phyloP scores from a whole-genome alignment of 139 green algal genomes.

The Nannochloris sp. region DNA sequence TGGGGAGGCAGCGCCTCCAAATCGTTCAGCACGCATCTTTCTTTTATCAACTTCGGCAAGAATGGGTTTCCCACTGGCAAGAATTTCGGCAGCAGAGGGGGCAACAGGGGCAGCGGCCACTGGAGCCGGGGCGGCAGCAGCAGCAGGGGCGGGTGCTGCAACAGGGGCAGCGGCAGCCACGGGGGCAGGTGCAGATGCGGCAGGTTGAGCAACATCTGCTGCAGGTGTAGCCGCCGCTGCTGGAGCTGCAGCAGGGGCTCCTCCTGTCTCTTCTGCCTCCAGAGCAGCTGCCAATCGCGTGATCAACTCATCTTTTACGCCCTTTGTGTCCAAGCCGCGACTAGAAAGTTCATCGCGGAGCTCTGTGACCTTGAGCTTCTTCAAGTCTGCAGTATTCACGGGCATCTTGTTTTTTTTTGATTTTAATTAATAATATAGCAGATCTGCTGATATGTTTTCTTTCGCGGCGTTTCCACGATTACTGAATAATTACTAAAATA shows the following conservation, averaged over 20 bases:
- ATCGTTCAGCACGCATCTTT: conserved; percentile 11
- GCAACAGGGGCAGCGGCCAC: neutral
- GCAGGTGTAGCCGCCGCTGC: neutral
- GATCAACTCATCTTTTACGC: conserved; percentile 36
- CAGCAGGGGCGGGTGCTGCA: neutral
- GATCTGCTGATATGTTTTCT: too few relatives aligned
- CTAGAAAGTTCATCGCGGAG: conserved; percentile 26
- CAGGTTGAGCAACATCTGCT: neutral
- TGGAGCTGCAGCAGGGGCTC: neutral
- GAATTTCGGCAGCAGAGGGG: neutral
- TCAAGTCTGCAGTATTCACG: conserved; percentile 2
- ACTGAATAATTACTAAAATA: too few relatives aligned
- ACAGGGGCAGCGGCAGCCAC: neutral
- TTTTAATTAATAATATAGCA: too few relatives aligned
- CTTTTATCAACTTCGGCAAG: conserved; percentile 20
- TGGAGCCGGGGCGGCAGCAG: neutral
- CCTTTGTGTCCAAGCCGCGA: conserved; percentile 25
- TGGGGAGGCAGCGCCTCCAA: conserved; percentile 3
- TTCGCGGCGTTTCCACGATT: too few relatives aligned
- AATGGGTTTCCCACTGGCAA: neutral
- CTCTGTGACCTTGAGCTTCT: conserved; percentile 31
- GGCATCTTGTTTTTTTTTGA: too few relatives aligned
- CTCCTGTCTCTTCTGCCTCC: neutral
- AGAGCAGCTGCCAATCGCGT: conserved; percentile 11
- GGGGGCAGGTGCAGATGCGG: neutral